Conservation (phyloP, 192 early-diverging fungal species). For the Coemansia sp. region DNA sequence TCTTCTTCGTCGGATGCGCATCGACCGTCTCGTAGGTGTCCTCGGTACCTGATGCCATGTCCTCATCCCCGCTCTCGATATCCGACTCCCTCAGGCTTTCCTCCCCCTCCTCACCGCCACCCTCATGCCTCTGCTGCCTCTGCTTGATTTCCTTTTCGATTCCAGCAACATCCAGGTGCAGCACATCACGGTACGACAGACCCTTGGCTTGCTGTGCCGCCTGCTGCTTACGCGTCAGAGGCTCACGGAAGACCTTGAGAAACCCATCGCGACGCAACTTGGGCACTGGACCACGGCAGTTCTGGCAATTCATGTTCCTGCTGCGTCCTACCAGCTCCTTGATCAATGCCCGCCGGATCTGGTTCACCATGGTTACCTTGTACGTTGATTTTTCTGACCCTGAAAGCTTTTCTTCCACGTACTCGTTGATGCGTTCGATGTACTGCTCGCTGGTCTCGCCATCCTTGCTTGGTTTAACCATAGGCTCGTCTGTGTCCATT, state of each 20-base stretch:
- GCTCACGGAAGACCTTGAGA: constrained; percentile 82
- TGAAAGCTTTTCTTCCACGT: constrained; percentile 54
- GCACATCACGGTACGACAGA: constrained; percentile 48
- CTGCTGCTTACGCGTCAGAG: constrained; percentile 66
- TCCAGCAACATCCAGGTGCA: constrained; percentile 23
- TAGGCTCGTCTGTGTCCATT: constrained; percentile 2
- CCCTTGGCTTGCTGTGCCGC: constrained; percentile 60
- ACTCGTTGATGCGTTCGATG: constrained; percentile 62
- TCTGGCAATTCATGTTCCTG: constrained; percentile 58
- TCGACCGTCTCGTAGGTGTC: constrained; percentile 21
- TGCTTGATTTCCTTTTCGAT: constrained; percentile 22
- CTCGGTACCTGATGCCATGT: constrained; percentile 49
- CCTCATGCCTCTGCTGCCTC: constrained; percentile 5
- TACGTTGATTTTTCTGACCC: constrained; percentile 23
- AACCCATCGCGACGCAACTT: constrained; percentile 79
- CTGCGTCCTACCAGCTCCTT: constrained; percentile 40
- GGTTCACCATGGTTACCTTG: constrained; percentile 52
- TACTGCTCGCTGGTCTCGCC: constrained; percentile 57
- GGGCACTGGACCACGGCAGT: constrained; percentile 65
- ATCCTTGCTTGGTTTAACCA: constrained; percentile 11
- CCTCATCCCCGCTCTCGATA: constrained; percentile 23
- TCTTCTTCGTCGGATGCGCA: constrained; percentile 42
- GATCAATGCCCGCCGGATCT: constrained; percentile 45
- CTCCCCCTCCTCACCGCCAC: constrained; percentile 27
- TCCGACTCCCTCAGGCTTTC: constrained; percentile 39